Base-by-base conservation (phyloP, 306 rosid species). In the Alnus glutinosa region DNA sequence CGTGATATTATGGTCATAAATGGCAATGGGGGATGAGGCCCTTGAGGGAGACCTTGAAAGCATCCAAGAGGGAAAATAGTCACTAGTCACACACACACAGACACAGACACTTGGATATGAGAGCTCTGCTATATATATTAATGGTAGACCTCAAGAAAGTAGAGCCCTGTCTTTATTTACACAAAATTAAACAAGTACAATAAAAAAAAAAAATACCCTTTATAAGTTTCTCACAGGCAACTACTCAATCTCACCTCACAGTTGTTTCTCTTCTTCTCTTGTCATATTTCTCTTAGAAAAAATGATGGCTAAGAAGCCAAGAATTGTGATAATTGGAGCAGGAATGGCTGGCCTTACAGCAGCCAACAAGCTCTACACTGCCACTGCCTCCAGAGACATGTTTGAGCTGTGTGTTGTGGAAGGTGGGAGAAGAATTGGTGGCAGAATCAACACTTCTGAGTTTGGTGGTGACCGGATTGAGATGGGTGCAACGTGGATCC, bases 401-500 rank as follows among this genome's bases (percentile, higher is more conserved):
- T 93, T 95, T 69, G 99, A 95, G 85, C 86, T 95, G 1, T 76
- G 82, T 70, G 87, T 95, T 19, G 98, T 93, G 14, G 99, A 95
- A 63, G 99, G 96, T 50, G 99, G 99, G 77, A 76, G 77, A 4
- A 86, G 99, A 77, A 83, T 95, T 76, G 99, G 99, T 2, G 99
- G 99, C 58, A 90, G 99, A 89, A 91, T 95, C 76, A 91, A 86
- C 92, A 89, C 98, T 37, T 87, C 89, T 0, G 97, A 93, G 87
- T 95, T 95, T 73, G 97, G 97, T 70, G 97, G 99, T 68, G 96
- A 91, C 89, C 77, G 83, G 42, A 89, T 95, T 71, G 99, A 95
- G 91, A 89, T 93, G 97, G 99, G 99, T 30, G 99, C 99, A 67
- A 95, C 99, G 51, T 95, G 99, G 99, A 95, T 95, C 91, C 99